A percentile compares a stretch with the other conserved stretches of the same genome.
Evolutionary conservation across 1,284 basidiomycete genomes (phyloP).

Genomic region (Lignosus rhinocerotis): DNA sequence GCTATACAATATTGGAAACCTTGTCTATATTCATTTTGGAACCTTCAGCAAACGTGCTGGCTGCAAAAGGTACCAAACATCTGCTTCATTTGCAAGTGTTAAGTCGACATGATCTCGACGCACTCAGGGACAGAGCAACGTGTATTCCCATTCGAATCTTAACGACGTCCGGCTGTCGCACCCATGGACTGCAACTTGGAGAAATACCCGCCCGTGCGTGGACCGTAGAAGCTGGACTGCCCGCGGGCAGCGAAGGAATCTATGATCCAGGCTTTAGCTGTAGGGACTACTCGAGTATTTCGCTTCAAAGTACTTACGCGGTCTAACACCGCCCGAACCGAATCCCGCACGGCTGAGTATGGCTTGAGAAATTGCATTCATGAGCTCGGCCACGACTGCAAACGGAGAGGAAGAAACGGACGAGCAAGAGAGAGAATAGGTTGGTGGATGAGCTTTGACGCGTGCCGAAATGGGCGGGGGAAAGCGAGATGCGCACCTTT

Average conservation of each 20-base stretch:
- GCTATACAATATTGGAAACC: no score
- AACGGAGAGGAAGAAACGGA: no score
- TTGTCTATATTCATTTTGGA: no score
- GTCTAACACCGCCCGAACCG: not conserved
- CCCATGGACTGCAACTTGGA: not conserved
- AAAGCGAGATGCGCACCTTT: not conserved
- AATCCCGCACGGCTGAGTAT: not conserved
- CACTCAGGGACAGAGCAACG: no score
- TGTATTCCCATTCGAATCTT: not conserved
- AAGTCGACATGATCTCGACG: no score
- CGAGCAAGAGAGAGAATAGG: no score
- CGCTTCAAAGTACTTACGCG: not conserved
- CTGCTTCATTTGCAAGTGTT: no score
- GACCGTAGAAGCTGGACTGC: conserved; percentile 8
- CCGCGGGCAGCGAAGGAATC: not conserved
- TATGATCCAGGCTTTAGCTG: not conserved
- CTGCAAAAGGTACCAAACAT: no score
- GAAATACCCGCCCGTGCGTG: conserved; percentile 3
- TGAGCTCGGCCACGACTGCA: not conserved
- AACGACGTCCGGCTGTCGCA: not conserved
- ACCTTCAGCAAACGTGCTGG: no score
- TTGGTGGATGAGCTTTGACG: no score
- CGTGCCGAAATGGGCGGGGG: no score
- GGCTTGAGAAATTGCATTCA: not conserved
- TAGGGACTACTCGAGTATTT: no score